Base-by-base conservation (phyloP, 768 basidiomycete genomes). In the Suillus subluteus region DNA sequence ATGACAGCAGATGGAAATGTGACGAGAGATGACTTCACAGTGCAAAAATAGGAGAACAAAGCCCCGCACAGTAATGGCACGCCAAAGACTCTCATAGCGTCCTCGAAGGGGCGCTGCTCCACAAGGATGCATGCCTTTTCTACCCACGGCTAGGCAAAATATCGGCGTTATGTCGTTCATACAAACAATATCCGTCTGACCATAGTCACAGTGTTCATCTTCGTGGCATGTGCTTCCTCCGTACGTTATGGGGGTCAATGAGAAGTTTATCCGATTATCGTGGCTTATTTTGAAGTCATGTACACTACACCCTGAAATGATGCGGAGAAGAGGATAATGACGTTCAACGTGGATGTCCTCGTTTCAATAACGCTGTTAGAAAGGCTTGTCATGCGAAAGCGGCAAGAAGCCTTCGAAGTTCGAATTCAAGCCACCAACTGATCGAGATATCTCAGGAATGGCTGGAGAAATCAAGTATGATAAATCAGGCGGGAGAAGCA, bases 1-100 rank as follows among this genome's bases (percentile, higher is more conserved):
- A 84, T 46, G 7, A 73, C 46, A 3, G 65, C 68, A 5, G 80
- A 82, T 6, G 79, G 76, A 66, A 80, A 83, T 2, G 69, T 48
- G 7, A 65, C 16, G 62, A 77, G 67, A 16, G 72, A 59, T 11
- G 70, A 43, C 55, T 64, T 26, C 0, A 59, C 30, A 7, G 65
- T 58, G 21, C 67, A 65, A 54, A 76, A 66, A 62, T 64, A 72
- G 0, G 74, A 68, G 38, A 76, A 61, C 6, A 76, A 54, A 3
- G 50, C 62, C 3, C 70, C 69, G 40, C 72, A 78, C 23, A 76
- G 62, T 6, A 62, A 54, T 18, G 75, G 64, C 58, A 78, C 38
- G 58, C 68, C n/a, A 18, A 77, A 68, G 5, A 68, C 63, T 37
- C 44, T 72, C 70, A 72, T 67, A 23, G 50, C 18, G 4, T n/a